Percentiles rank a stretch among this genome's conserved stretches.
phyloP scores from a whole-genome alignment of 2,329 filamentous ascomycete genomes.

The Colletotrichum sp. region DNA sequence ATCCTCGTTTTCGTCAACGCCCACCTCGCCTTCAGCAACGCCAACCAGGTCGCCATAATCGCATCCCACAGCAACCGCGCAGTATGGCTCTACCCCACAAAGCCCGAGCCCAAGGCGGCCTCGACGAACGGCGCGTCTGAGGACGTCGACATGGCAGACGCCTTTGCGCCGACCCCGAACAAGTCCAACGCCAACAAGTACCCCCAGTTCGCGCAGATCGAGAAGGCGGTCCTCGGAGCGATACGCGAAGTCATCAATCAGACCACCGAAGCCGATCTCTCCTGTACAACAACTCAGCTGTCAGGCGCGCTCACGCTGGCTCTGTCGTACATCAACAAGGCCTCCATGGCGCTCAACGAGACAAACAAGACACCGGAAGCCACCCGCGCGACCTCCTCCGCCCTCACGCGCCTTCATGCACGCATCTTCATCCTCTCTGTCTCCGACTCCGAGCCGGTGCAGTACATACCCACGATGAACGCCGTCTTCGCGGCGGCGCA shows the following conservation, averaged over 20 bases:
- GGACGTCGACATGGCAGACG: constrained; percentile 65
- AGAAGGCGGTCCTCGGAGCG: constrained; percentile 78
- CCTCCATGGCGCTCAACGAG: constrained; percentile 67
- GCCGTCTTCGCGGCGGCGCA: constrained; percentile 94
- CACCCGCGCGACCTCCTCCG: constrained; percentile 35
- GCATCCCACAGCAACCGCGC: constrained; percentile 88
- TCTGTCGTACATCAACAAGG: constrained; percentile 88
- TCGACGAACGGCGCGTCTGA: constrained; percentile 38
- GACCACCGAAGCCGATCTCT: constrained; percentile 70
- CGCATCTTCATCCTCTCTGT: constrained; percentile 92
- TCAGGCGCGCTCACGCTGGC: constrained; percentile 91
- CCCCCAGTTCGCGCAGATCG: constrained; percentile 87
- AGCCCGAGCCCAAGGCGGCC: constrained; percentile 29
- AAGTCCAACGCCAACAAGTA: constrained; percentile 81
- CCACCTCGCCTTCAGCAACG: constrained; percentile 91
- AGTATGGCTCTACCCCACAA: constrained; percentile 83
- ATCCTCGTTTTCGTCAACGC: constrained; percentile 97
- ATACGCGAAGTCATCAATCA: constrained; percentile 74
- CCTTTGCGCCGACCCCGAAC: constrained; percentile 34
- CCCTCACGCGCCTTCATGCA: constrained; percentile 65
- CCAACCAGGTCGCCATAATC: constrained; percentile 90
- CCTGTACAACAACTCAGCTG: constrained; percentile 83
- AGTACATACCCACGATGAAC: constrained; percentile 99
- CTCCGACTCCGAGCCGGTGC: constrained; percentile 81
- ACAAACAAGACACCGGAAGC: constrained; percentile 51